Conservation (phyloP, 257 asterid genomes). For the Fraxinus anomala region DNA sequence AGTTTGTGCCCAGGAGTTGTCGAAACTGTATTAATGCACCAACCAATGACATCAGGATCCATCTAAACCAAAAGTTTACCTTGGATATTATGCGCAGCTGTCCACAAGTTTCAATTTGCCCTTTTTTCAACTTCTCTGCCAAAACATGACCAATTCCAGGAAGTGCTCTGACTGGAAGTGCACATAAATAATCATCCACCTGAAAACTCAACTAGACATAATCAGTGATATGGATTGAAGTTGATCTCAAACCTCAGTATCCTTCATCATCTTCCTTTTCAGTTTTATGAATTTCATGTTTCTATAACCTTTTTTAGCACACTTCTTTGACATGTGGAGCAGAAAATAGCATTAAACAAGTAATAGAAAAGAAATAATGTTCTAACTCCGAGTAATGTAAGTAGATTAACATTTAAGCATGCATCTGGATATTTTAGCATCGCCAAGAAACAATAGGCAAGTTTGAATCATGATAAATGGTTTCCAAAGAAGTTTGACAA, state of each 20-base stretch:
- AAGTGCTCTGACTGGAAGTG: constrained; percentile 92
- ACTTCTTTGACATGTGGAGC: background rate
- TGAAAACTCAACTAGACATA: constrained; percentile 34
- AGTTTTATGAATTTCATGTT: background rate
- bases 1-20: background rate
- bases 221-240: constrained; percentile 7
- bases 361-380: constrained; percentile 4
- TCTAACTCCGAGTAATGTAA: background rate
- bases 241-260: constrained; percentile 12
- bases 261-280: background rate
- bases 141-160: constrained; percentile 91
- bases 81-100: constrained; percentile 66
- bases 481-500: background rate
- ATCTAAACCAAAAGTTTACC: constrained; percentile 40
- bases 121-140: constrained; percentile 72
- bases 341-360: background rate
- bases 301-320: constrained; percentile 13
- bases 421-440: background rate
- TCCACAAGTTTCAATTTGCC: constrained; percentile 70
- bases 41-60: constrained; percentile 15
- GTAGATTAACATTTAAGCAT: background rate
- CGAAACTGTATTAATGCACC: constrained; percentile 1
- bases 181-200: constrained; percentile 70
- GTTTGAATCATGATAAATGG: background rate
- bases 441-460: background rate